Evolutionary conservation across 805 yeast species (phyloP).

Genomic region (Maudiozyma pseudohumilis): DNA sequence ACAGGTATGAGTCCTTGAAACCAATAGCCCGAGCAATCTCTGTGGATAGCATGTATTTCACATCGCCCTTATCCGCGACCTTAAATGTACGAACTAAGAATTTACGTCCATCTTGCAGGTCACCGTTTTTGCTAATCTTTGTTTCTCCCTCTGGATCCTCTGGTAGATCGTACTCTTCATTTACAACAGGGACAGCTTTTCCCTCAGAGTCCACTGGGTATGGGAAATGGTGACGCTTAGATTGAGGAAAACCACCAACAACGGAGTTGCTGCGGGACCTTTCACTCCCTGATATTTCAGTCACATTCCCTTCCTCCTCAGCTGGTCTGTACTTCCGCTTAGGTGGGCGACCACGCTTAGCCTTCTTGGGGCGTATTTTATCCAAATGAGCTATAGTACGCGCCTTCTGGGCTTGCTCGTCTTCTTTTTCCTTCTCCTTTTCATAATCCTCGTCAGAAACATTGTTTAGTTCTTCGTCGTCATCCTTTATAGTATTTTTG

Average conservation of each 20-base stretch:
- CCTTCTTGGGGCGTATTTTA: no score
- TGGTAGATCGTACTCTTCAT: conserved; percentile 72
- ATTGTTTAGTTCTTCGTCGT: conserved; percentile 6
- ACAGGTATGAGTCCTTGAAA: conserved; percentile 79
- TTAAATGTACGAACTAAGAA: conserved; percentile 65
- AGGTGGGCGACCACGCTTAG: conserved; percentile 4
- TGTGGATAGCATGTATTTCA: conserved; percentile 81
- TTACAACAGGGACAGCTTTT: conserved; percentile 47
- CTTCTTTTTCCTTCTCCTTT: conserved; percentile 10
- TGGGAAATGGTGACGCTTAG: conserved; percentile 34
- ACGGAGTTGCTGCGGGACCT: conserved; percentile 11
- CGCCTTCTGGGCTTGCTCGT: conserved; percentile 14
- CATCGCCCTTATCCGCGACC: conserved; percentile 45
- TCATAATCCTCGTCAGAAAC: conserved; percentile 16
- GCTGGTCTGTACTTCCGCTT: conserved; percentile 8
- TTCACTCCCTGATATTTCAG: conserved; percentile 19
- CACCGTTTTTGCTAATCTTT: conserved; percentile 62
- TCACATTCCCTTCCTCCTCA: conserved; percentile 11
- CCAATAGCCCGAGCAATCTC: conserved; percentile 96
- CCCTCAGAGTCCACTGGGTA: conserved; percentile 58
- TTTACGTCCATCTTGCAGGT: conserved; percentile 59
- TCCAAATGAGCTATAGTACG: background rate
- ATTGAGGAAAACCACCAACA: conserved; percentile 1
- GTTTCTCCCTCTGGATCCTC: conserved; percentile 70
- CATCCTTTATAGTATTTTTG: conserved; percentile 2